Base-by-base conservation (phyloP, 495 filamentous ascomycete genomes). In the Parathielavia hyrcaniae region DNA sequence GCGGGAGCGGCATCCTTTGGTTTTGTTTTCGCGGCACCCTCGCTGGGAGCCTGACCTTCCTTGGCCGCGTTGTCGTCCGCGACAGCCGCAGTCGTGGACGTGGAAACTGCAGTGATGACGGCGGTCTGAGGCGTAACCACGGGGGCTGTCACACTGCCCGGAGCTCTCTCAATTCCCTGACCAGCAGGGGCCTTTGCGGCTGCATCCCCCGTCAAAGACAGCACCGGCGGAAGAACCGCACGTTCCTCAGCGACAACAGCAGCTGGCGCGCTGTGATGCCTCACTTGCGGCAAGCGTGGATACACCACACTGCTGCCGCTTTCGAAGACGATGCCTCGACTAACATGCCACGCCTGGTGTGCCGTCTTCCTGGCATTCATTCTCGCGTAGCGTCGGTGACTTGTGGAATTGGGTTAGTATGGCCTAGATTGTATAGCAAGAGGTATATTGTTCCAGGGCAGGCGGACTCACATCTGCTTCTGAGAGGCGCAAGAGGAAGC, bases 291-390 rank as follows among this genome's bases (percentile, higher is more conserved):
- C 40, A 64, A 55, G 19, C 53, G 59, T 4, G 59, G 66, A 49
- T 66, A 66, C 16, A 57, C 61, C 11, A 61, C 62, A 30, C 17
- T 62, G 36, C 10, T 59, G 36, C 57, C 61, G 22, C 59, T 46
- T 13, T 61, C 52, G 55, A 77, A 77, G 0, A 71, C 70, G 48
- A 78, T 71, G 10, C 75, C 75, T 11, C 67, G 70, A 39, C 65
- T 61, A 13, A 68, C 63, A 54, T 74, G 66, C 76, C 76, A 78
- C 54, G 71, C 23, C 26, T 69, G 62, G 55, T 64, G 36, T 50
- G 65, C 57, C 14, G 67, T 19, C 10, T 65, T 63, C 26, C 62
- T 12, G 59, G 53, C 16, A 58, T 10, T 61, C 69, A 71, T 74
- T 53, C 60, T 69, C 36, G 19, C 8, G 9, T 3, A 20, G 38